Evolutionary conservation across 176 grass and related monocot species (phyloP).

Genomic region (Poa pratensis): DNA sequence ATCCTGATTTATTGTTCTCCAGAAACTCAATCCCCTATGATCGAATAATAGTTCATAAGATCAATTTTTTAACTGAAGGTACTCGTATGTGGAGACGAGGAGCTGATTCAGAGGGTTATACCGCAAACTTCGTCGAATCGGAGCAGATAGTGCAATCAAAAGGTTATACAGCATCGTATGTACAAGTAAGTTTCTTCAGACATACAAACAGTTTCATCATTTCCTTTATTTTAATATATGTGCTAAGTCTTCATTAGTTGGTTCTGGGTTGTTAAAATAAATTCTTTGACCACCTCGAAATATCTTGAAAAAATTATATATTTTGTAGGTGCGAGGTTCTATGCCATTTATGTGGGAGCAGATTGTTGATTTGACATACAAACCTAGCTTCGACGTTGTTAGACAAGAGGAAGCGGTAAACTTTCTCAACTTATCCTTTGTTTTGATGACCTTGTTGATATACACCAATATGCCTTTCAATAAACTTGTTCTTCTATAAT

Average conservation of each 20-base stretch:
- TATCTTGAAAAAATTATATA: slow-evolving; percentile 33
- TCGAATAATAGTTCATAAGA: not conserved
- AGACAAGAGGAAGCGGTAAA: slow-evolving; percentile 77
- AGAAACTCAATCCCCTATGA: slow-evolving; percentile 16
- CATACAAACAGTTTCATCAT: slow-evolving; percentile 7
- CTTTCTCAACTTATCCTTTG: slow-evolving; percentile 31
- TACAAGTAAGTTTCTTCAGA: slow-evolving; percentile 69
- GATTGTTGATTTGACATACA: slow-evolving; percentile 98
- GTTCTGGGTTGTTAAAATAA: slow-evolving; percentile 3
- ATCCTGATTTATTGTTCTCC: slow-evolving; percentile 1
- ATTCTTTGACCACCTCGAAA: not conserved
- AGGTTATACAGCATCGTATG: slow-evolving; percentile 87
- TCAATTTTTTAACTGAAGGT: slow-evolving; percentile 50
- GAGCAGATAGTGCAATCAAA: slow-evolving; percentile 89
- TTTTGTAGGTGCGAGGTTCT: slow-evolving; percentile 89
- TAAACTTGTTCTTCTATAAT: slow-evolving; percentile 14
- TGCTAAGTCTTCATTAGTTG: slow-evolving; percentile 17
- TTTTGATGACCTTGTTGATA: slow-evolving; percentile 42
- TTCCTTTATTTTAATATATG: slow-evolving; percentile 20
- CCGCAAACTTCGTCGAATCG: slow-evolving; percentile 90
- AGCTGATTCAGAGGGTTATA: slow-evolving; percentile 82
- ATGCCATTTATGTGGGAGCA: slow-evolving; percentile 96
- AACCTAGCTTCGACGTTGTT: slow-evolving; percentile 88
- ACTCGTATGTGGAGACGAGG: slow-evolving; percentile 97
- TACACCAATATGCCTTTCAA: slow-evolving; percentile 29